A percentile compares a stretch with the other conserved stretches of the same genome.
Conservation (phyloP, 495 filamentous ascomycete species). For the Penicillium daleae region DNA sequence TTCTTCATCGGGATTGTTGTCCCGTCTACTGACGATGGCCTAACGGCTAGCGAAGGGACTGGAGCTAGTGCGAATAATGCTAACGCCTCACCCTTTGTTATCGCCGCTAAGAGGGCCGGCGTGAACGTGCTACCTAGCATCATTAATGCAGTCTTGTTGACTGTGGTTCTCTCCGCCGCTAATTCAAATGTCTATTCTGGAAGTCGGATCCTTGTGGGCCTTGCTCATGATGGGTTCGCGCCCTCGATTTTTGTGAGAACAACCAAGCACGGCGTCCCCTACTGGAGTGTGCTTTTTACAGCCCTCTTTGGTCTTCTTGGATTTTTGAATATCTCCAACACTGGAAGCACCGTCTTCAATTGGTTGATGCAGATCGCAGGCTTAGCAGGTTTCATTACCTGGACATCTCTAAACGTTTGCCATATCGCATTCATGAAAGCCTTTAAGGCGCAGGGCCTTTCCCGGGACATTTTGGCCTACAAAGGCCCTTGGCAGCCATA, state of each 20-base stretch:
- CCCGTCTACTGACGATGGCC: slow-evolving; percentile 43
- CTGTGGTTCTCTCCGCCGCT: slow-evolving; percentile 63
- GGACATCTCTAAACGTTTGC: slow-evolving; percentile 56
- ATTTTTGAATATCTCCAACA: slow-evolving; percentile 45
- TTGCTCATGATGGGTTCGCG: slow-evolving; percentile 57
- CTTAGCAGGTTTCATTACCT: slow-evolving; percentile 63
- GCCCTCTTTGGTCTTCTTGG: slow-evolving; percentile 48
- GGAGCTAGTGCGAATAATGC: slow-evolving; percentile 28
- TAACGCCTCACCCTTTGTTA: slow-evolving; percentile 53
- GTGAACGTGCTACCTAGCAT: slow-evolving; percentile 67
- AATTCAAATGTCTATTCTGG: slow-evolving; percentile 75
- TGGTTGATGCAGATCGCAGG: slow-evolving; percentile 56
- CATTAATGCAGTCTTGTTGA: slow-evolving; percentile 72
- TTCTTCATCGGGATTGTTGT: slow-evolving; percentile 70
- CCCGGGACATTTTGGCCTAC: slow-evolving; percentile 54
- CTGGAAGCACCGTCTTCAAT: slow-evolving; percentile 45
- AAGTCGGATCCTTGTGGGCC: slow-evolving; percentile 58
- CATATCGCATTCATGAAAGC: slow-evolving; percentile 59
- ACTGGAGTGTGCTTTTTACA: slow-evolving; percentile 42
- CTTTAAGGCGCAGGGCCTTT: slow-evolving; percentile 51
- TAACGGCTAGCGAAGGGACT: slow-evolving; percentile 4
- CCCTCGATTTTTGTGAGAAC: slow-evolving; percentile 49
- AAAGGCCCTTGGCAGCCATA: slow-evolving; percentile 55
- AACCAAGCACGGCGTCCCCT: slow-evolving; percentile 43
- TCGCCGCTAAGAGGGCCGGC: slow-evolving; percentile 58